Evolutionary conservation across 495 filamentous ascomycete species (phyloP).

Genomic region (Aspergillus funiculosus): DNA sequence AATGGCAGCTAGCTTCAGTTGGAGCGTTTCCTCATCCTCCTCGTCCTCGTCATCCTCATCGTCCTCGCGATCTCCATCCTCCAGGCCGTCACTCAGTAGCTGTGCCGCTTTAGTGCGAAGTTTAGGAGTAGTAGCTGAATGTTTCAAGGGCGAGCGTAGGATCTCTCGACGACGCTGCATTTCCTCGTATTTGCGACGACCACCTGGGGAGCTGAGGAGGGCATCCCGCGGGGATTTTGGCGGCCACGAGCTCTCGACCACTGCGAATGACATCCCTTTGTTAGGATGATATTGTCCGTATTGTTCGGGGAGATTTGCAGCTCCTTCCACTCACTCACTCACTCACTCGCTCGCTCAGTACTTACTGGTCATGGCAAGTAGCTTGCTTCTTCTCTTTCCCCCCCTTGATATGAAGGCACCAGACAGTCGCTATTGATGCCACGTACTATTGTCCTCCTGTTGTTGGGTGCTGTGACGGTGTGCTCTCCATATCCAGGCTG

Average conservation of each 20-base stretch:
- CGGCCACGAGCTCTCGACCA: constrained; percentile 66
- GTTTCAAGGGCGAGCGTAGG: constrained; percentile 59
- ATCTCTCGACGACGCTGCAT: constrained; percentile 57
- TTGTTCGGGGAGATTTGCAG: not conserved
- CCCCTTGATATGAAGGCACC: no score
- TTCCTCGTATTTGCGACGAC: constrained; percentile 63
- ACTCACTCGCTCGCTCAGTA: no score
- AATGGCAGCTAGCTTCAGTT: constrained; percentile 78
- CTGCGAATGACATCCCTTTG: constrained; percentile 17
- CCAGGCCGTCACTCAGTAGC: constrained; percentile 34
- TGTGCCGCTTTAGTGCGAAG: constrained; percentile 30
- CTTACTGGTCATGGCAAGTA: constrained; percentile 22
- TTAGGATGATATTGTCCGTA: not conserved
- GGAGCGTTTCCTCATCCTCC: constrained; percentile 85
- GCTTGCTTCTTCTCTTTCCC: not conserved
- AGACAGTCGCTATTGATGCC: no score
- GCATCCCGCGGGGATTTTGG: constrained; percentile 81
- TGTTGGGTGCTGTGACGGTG: not conserved
- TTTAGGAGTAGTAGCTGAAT: constrained; percentile 37
- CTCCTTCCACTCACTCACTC: no score
- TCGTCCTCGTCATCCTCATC: constrained; percentile 46
- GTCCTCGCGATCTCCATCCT: constrained; percentile 29
- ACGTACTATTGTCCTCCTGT: constrained; percentile 2
- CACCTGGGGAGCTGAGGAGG: constrained; percentile 73
- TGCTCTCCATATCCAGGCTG: constrained; percentile 16